Evolutionary conservation across 805 yeast species (phyloP).

Genomic region (Saturnispora sekii): DNA sequence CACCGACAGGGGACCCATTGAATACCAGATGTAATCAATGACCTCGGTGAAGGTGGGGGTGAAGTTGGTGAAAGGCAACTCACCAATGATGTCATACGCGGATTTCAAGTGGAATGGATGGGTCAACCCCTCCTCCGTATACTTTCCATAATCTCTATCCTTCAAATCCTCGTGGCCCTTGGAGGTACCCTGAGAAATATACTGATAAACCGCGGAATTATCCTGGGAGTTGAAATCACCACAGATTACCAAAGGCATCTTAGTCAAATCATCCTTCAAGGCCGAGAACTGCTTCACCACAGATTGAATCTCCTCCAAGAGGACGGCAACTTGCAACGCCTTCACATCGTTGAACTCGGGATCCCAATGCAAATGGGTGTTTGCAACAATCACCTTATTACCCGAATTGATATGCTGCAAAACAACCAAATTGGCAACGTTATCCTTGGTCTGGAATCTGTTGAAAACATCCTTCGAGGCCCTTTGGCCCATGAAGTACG

Average conservation of each 20-base stretch:
- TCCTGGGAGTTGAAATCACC: conserved; percentile 91
- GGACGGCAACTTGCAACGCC: conserved; percentile 86
- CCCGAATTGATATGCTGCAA: conserved; percentile 69
- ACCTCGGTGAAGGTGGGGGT: conserved; percentile 90
- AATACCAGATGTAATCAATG: conserved; percentile 93
- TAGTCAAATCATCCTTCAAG: conserved; percentile 25
- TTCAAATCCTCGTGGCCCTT: conserved; percentile 69
- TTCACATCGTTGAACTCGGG: conserved; percentile 94
- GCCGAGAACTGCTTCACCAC: conserved; percentile 38
- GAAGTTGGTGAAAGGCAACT: conserved; percentile 88
- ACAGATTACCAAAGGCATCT: conserved; percentile 72
- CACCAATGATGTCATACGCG: conserved; percentile 76
- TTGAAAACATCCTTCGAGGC: conserved; percentile 90
- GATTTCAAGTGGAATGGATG: conserved; percentile 78
- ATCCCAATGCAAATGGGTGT: conserved; percentile 98
- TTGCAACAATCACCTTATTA: conserved; percentile 63
- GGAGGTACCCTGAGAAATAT: conserved; percentile 75
- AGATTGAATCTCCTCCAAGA: conserved; percentile 76
- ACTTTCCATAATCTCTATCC: conserved; percentile 84
- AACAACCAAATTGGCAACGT: conserved; percentile 70
- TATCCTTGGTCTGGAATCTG: conserved; percentile 93
- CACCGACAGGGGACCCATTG: conserved; percentile 71
- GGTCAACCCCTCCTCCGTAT: conserved; percentile 79
- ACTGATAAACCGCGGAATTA: conserved; percentile 86
- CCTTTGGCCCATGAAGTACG: conserved; percentile 69